phyloP scores from a whole-genome alignment of 371 early-diverging fungal genomes.

The Mucor sp. region DNA sequence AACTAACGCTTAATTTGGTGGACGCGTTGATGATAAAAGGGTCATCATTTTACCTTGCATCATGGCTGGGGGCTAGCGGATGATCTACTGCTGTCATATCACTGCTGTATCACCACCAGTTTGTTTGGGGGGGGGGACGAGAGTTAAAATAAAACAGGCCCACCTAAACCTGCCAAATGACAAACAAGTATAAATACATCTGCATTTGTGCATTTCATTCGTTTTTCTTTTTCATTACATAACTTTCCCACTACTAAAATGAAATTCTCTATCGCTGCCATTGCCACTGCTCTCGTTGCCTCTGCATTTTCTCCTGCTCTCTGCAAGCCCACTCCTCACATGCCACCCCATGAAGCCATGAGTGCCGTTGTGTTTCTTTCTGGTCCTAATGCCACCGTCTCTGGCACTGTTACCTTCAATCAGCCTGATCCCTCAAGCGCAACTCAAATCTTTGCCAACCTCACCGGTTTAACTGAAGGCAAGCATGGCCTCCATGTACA shows the following conservation, averaged over 20 bases:
- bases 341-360: conserved; percentile 5
- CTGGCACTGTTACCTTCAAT: conserved; percentile 72
- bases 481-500: conserved; percentile 91
- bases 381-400: conserved; percentile 40
- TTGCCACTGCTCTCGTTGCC: conserved; percentile 1
- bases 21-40: not conserved
- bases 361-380: conserved; percentile 73
- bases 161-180: not conserved
- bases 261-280: conserved; percentile 12
- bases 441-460: conserved; percentile 55
- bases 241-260: not conserved
- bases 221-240: not conserved
- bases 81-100: not conserved
- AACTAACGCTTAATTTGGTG: not conserved
- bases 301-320: not conserved
- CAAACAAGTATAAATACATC: not conserved
- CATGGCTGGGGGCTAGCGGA: not conserved
- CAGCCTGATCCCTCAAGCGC: conserved; percentile 62
- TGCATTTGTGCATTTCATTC: not conserved
- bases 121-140: not conserved
- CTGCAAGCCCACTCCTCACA: not conserved
- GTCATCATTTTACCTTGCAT: not conserved
- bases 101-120: not conserved
- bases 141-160: not conserved
- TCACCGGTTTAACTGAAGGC: conserved; percentile 73